Base-by-base conservation (phyloP, 2,329 filamentous ascomycete species). In the Cladosporium oxysporum region DNA sequence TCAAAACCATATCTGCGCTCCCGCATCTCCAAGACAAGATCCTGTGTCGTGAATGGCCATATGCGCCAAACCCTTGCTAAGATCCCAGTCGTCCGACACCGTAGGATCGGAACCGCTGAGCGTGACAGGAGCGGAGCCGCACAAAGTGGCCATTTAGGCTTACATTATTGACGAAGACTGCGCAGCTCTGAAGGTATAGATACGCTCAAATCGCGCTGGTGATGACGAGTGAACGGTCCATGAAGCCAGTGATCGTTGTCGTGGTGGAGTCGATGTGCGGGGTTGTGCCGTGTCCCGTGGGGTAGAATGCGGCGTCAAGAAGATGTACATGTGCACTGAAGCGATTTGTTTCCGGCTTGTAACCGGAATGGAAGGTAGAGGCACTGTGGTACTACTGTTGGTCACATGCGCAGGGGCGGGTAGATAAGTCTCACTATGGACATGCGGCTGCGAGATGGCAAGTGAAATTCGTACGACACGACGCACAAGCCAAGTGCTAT, bases 261-360 rank as follows among this genome's bases (percentile, higher is more conserved):
- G 23, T 26, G 6, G 55, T 58, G 55, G 55, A 26, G 55, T 28
- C 55, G 18, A 16, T 26, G 31, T 58, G 55, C 55, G 55, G 55
- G 55, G 55, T 58, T 41, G 33, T 37, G 29, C 18, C 33, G 55
- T 41, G 55, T 37, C 14, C 10, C 33, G 55, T 41, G 55, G 55
- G 55, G 31, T 58, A 37, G 23, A 18, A n/a, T 21, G 26, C 23
- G 35, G 37, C 29, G n/a, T 23, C 10, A 18, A 28, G 11, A 33
- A 33, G 28, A n/a, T 4, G 50, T 5, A 29, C 10, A 33, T 21
- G 52, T 50, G 49, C 60, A 55, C 35, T 63, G 33, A 55, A 35
- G 50, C 50, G 33, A 53, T 37, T 55, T 55, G 60, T 63, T 63
- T 33, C 61, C 50, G 61, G 50, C 50, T 63, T 63, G 61, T 63